Evolutionary conservation across 2,329 filamentous ascomycete species (phyloP).

Genomic region (Clarireedia sp.): DNA sequence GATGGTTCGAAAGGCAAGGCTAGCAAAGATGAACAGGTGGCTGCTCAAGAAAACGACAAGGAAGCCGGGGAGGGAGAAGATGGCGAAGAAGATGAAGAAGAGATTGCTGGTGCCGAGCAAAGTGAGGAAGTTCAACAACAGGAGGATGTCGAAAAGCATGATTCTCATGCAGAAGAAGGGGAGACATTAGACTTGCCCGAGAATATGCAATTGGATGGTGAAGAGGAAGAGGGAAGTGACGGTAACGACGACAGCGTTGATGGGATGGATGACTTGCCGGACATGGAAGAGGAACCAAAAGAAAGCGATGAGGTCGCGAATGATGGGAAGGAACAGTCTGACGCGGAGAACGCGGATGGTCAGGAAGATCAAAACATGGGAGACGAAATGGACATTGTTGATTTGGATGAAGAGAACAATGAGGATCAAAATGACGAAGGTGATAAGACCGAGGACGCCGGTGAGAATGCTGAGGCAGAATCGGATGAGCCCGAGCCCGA

Average conservation of each 20-base stretch:
- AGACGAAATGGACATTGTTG: slow-evolving; percentile 29
- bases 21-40: slow-evolving; percentile 45
- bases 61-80: slow-evolving; percentile 46
- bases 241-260: slow-evolving; percentile 31
- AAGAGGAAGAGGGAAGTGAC: slow-evolving; percentile 42
- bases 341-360: slow-evolving; percentile 31
- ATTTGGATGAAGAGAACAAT: slow-evolving; percentile 27
- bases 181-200: slow-evolving; percentile 63
- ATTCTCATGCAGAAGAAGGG: slow-evolving; percentile 59
- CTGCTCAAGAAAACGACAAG: slow-evolving; percentile 48
- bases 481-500: slow-evolving; percentile 44
- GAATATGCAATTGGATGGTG: slow-evolving; percentile 61
- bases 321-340: slow-evolving; percentile 38
- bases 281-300: slow-evolving; percentile 35
- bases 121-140: slow-evolving; percentile 43
- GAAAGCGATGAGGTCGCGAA: slow-evolving; percentile 30
- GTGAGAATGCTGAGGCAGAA: slow-evolving; percentile 39
- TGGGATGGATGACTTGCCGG: slow-evolving; percentile 48
- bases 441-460: slow-evolving; percentile 44
- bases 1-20: slow-evolving; percentile 64
- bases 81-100: slow-evolving; percentile 38
- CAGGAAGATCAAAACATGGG: slow-evolving; percentile 33
- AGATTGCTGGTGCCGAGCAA: slow-evolving; percentile 50
- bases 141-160: slow-evolving; percentile 54
- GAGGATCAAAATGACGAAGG: slow-evolving; percentile 14